These are phyloP conservation scores for Fusarium torreyae DNA, from an alignment of 2,329 filamentous ascomycete species.

Conservation along the genomic window DNA sequence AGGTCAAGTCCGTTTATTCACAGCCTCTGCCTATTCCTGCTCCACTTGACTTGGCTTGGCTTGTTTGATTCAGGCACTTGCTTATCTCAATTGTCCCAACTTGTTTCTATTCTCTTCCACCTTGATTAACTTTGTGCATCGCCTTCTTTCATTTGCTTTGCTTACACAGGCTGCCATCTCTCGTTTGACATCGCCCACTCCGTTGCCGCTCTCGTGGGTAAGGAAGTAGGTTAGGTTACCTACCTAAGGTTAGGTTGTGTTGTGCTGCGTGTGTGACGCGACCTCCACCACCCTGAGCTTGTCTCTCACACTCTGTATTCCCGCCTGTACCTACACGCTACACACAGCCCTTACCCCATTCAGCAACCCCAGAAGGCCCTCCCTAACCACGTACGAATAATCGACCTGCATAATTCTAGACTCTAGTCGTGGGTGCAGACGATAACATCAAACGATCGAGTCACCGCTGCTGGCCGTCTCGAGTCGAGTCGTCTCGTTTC, in stretches of 20 bases:
- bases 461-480: slow-evolving; percentile 36
- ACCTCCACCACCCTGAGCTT: slow-evolving; percentile 31
- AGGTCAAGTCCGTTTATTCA: slow-evolving; percentile 16
- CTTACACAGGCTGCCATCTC: slow-evolving; percentile 2
- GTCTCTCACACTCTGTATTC: slow-evolving; percentile 27
- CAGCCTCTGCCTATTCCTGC: slow-evolving; percentile 8
- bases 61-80: slow-evolving; percentile 8
- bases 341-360: slow-evolving; percentile 26
- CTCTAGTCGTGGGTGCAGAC: slow-evolving; percentile 27
- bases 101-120: background rate
- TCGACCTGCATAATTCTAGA: slow-evolving; percentile 47
- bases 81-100: slow-evolving; percentile 3
- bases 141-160: slow-evolving; percentile 1
- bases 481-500: slow-evolving; percentile 5
- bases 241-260: background rate
- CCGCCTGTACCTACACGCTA: slow-evolving; percentile 24
- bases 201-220: slow-evolving; percentile 33
- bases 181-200: slow-evolving; percentile 30
- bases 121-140: slow-evolving; percentile 13
- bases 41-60: slow-evolving; percentile 4
- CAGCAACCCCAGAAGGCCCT: slow-evolving; percentile 23
- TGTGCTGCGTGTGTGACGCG: slow-evolving; percentile 43
- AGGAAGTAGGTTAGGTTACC: background rate
- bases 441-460: slow-evolving; percentile 45
- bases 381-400: slow-evolving; percentile 38